phyloP scores from a whole-genome alignment of 2,329 filamentous ascomycete species.

The Hypoxylon sp. region DNA sequence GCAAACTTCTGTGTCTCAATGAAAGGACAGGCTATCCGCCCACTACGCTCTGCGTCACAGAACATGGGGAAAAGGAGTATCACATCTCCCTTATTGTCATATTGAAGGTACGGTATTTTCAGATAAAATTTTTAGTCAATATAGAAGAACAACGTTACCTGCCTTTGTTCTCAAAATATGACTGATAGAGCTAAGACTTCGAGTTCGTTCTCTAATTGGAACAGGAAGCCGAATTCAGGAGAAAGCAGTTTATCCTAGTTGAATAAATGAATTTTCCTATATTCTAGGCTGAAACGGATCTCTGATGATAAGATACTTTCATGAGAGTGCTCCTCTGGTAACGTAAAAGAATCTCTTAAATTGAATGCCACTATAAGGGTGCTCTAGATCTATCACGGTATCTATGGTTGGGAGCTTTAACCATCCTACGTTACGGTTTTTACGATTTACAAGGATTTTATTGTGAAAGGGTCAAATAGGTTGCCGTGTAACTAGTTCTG shows the following conservation, averaged over 20 bases:
- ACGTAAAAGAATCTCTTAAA: neutral
- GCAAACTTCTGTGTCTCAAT: neutral
- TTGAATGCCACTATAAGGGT: neutral
- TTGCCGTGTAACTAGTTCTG: neutral
- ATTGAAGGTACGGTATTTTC: neutral
- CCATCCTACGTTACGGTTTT: conserved; percentile 18
- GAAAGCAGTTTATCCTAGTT: neutral
- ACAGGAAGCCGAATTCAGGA: neutral
- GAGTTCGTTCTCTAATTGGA: neutral
- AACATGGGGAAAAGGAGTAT: neutral
- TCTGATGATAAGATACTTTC: neutral
- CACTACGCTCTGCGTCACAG: neutral
- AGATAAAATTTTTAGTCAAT: neutral
- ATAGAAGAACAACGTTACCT: neutral
- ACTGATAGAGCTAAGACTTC: neutral
- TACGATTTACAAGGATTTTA: neutral
- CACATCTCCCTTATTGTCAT: neutral
- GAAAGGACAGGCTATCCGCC: neutral
- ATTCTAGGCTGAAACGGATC: neutral
- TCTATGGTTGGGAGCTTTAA: neutral
- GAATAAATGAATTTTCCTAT: neutral
- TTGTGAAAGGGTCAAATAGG: neutral
- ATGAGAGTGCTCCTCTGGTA: neutral
- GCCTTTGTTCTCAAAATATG: neutral
- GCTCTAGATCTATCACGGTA: neutral